These are phyloP conservation scores for Tetrahymena elliotti DNA, from an alignment of 73 alveolate species.

Conservation along the genomic window DNA sequence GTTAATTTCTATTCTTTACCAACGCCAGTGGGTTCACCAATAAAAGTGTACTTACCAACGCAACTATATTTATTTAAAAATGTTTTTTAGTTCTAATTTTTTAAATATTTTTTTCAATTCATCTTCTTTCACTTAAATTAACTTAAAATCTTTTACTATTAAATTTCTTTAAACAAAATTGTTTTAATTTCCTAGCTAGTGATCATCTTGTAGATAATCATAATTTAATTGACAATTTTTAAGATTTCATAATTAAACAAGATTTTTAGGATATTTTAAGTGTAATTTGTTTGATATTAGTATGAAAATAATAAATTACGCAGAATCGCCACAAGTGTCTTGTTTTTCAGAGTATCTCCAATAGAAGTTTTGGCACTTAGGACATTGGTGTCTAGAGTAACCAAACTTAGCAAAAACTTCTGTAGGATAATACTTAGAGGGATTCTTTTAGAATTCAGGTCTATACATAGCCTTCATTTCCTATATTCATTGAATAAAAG, in stretches of 20 bases:
- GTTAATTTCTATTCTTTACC: constrained; percentile 83
- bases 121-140: not conserved
- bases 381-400: constrained; percentile 37
- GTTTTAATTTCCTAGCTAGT: no score
- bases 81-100: not conserved
- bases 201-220: no score
- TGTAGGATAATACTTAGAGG: constrained; percentile 90
- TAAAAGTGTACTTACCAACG: constrained; percentile 91
- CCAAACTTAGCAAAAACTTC: constrained; percentile 47
- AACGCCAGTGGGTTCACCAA: constrained; percentile 87
- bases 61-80: constrained; percentile 45
- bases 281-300: not conserved
- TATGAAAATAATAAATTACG: constrained; percentile 17
- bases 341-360: constrained; percentile 83
- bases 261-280: not conserved
- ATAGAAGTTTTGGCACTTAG: constrained; percentile 63
- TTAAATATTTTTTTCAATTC: not conserved
- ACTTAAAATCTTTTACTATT: no score
- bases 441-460: constrained; percentile 84
- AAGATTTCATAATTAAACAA: no score
- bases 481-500: constrained; percentile 22
- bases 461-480: constrained; percentile 85
- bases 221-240: no score
- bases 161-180: no score
- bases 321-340: constrained; percentile 91